Evolutionary conservation across 1,284 basidiomycete species (phyloP), one percentile per base, ranked within the genome.

Genomic region (Cryptococcus sp.): DNA sequence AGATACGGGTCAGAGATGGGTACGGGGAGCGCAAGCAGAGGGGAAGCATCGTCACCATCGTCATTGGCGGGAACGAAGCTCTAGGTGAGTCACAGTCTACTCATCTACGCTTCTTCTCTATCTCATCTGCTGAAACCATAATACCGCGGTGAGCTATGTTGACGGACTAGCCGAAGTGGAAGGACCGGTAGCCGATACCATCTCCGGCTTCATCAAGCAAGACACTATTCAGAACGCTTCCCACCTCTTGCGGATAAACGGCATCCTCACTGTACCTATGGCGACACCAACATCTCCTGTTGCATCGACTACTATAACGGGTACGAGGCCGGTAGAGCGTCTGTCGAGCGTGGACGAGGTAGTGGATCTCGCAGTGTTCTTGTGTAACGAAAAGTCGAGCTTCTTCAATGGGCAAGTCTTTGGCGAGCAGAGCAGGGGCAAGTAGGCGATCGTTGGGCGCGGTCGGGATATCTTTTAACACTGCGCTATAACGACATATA

Each of bases 281-380:
- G 25, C 16, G 16, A 24, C 16, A 16, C 39, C 39, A 6, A 14
- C n/a, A 5, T 21, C 26, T 14, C 39, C 39, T 21, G 7, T 10
- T 12, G 10, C 38, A 21, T 9, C 19, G 23, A 9, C 5, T 14
- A 24, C 14, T 16, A n/a, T 22, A 22, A n/a, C 3, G 7, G 37
- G 10, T 14, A 18, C 18, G 12, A 23, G 37, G 21, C 21, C 22
- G 37, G 39, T 21, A 10, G 39, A 9, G 5, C 4, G 39, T 12
- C 9, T 41, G 39, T 14, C n/a, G 23, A 41, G 23, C n/a, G 39
- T 41, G 23, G 39, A 41, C 5, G 39, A 41, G 39, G 39, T 41
- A 24, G 23, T 26, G 39, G 39, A 41, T 41, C 9, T 26, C 6
- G 39, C 22, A 3, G 22, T 41, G 14, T 41, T 23, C 12, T 24